phyloP scores from a whole-genome alignment of 352 stramenopile species.

The Phytophthora ramorum region DNA sequence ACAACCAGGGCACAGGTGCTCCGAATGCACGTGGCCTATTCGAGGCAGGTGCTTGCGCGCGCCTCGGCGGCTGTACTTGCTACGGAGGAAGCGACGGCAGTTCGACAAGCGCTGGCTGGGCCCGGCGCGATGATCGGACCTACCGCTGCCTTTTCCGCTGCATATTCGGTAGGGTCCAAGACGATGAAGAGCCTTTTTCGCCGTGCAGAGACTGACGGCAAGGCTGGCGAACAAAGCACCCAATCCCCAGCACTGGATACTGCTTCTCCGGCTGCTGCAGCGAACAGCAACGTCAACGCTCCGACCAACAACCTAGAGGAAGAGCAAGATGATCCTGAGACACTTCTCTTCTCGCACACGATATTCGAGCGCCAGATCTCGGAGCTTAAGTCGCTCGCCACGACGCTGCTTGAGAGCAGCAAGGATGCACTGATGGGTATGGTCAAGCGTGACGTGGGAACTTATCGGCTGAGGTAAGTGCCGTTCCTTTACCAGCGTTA shows the following conservation, averaged over 20 bases:
- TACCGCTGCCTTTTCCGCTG: conserved; percentile 67
- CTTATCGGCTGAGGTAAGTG: conserved; percentile 40
- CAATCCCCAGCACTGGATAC: conserved; percentile 17
- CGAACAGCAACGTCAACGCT: conserved; percentile 15
- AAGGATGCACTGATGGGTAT: conserved; percentile 34
- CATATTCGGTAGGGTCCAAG: conserved; percentile 78
- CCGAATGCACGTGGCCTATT: conserved; percentile 69
- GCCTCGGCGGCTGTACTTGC: conserved; percentile 64
- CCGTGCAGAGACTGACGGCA: conserved; percentile 34
- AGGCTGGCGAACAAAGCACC: conserved; percentile 3
- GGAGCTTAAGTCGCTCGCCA: conserved; percentile 48
- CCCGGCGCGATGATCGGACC: conserved; percentile 78
- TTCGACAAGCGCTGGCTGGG: conserved; percentile 70
- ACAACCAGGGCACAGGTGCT: conserved; percentile 62
- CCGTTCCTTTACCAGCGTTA: not conserved
- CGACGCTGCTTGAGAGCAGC: conserved; percentile 37
- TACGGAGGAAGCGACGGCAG: conserved; percentile 71
- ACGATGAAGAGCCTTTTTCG: conserved; percentile 77
- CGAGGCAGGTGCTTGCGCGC: conserved; percentile 52
- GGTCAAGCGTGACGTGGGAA: conserved; percentile 41
- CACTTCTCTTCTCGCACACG: conserved; percentile 69
- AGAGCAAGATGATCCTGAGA: conserved; percentile 54
- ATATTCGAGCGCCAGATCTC: conserved; percentile 73
- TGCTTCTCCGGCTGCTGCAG: conserved; percentile 14
- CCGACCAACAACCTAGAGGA: conserved; percentile 14